These are phyloP conservation scores for Pseudognaphalium luteoalbum DNA, from an alignment of 129 eudicot species.

Conservation along the genomic window DNA sequence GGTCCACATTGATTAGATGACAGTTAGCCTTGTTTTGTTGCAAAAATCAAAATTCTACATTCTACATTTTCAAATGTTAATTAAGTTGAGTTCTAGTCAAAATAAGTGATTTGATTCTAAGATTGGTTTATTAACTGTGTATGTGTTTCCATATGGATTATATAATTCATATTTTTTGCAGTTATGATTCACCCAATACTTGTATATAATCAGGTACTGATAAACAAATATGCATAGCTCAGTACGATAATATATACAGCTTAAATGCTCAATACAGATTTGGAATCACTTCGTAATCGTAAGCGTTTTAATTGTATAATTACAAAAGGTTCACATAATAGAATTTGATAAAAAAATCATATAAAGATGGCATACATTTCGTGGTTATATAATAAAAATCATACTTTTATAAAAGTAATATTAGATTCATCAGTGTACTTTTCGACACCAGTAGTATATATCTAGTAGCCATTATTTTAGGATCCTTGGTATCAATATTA, in stretches of 20 bases:
- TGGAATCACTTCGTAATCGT: too few relatives aligned
- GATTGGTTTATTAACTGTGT: not conserved
- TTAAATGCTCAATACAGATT: too few relatives aligned
- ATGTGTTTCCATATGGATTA: not conserved
- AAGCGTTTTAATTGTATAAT: too few relatives aligned
- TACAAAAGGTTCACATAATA: not conserved
- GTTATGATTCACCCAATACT: too few relatives aligned
- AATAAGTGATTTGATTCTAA: not conserved
- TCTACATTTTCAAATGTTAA: not conserved
- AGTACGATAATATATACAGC: too few relatives aligned
- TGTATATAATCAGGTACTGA: too few relatives aligned
- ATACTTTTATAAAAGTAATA: too few relatives aligned
- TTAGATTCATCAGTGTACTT: not conserved
- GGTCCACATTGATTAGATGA: conserved; percentile 45
- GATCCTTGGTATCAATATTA: not conserved
- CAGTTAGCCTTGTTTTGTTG: conserved; percentile 1
- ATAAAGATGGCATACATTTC: not conserved
- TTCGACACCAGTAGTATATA: not conserved
- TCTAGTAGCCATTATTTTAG: not conserved
- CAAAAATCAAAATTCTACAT: not conserved
- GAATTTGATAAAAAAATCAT: not conserved
- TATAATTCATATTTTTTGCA: too few relatives aligned
- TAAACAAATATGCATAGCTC: too few relatives aligned
- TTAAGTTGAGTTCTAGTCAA: too few relatives aligned
- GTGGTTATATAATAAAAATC: not conserved